phyloP scores from a whole-genome alignment of 2,329 filamentous ascomycete species.

The Chalaropsis ovoidea region DNA sequence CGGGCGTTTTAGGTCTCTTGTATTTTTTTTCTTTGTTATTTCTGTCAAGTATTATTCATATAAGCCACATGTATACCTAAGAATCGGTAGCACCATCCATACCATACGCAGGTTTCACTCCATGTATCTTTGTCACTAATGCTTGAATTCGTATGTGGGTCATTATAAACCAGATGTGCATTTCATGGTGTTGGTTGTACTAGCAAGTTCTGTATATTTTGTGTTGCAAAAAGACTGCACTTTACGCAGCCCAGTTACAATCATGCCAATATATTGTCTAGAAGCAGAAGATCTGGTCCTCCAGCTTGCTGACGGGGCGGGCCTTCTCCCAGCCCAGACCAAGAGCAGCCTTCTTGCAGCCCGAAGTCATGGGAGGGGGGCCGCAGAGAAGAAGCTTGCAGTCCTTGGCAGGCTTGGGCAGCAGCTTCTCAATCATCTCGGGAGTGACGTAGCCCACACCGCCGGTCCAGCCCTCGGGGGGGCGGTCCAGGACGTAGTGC shows the following conservation, averaged over 20 bases:
- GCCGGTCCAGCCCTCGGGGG: conserved; percentile 81
- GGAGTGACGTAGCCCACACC: conserved; percentile 90
- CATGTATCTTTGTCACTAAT: neutral
- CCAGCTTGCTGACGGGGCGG: conserved; percentile 88
- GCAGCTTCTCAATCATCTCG: conserved; percentile 81
- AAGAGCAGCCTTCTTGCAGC: conserved; percentile 93
- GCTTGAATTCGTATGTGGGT: no score
- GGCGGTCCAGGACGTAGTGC: conserved; percentile 94
- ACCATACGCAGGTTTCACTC: neutral
- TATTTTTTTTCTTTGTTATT: conserved; percentile 10
- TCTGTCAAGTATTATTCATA: conserved; percentile 9
- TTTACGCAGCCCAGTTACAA: neutral
- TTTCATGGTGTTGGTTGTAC: conserved; percentile 9
- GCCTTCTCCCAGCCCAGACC: conserved; percentile 85
- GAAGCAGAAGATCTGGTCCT: conserved; percentile 97
- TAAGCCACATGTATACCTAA: neutral
- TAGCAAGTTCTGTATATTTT: neutral
- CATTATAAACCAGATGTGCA: neutral
- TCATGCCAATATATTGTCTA: conserved; percentile 28
- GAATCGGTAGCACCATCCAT: neutral
- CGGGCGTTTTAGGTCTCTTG: conserved; percentile 15
- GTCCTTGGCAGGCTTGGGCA: conserved; percentile 73
- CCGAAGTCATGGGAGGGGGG: conserved; percentile 90
- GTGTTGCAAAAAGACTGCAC: neutral
- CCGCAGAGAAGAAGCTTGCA: conserved; percentile 93